Evolutionary conservation across 2,329 filamentous ascomycete species (phyloP), one percentile per base, ranked within the genome.

Genomic region (Xylaria sp.): DNA sequence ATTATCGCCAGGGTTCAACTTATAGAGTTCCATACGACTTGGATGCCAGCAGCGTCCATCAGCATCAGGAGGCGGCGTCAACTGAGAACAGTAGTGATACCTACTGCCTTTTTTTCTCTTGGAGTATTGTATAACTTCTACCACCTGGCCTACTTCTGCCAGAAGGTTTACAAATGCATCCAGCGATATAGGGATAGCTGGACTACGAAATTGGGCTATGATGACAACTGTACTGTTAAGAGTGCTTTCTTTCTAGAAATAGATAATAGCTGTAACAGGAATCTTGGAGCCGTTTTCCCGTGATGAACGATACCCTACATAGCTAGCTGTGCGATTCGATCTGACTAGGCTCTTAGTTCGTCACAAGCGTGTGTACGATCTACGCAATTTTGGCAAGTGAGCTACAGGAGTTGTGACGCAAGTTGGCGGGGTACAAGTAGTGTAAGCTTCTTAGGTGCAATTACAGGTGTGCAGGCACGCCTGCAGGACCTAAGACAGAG

Each of bases 51-150:
- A 60, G 70, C 69, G 71, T 74, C 65, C 65, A 70, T 48, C 44
- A 74, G 73, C 72, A 75, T 76, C 65, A 52, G 66, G 66, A 71
- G 54, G 48, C 65, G 72, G 72, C 72, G 74, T 74, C 72, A 62
- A 66, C 57, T 69, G 70, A 66, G 69, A 70, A 52, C 48, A 68
- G 66, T 66, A 69, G 70, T 61, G 15, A 51, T 54, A n/a, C 63
- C 58, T 65, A 6, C 61, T 61, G 48, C 37, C 66, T 65, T 62
- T 59, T 63, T 64, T 67, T 60, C 41, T 65, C 51, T 59, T 37
- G 58, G 58, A 20, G 39, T 65, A 65, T 67, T 75, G 69, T 76
- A 74, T 72, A 71, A 74, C 69, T 63, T 72, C 60, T 46, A 57
- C 63, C 63, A 73, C 64, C 68, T 66, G 61, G 68, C 20, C 37